Evolutionary conservation across 352 stramenopile genomes (phyloP), one percentile per base, ranked within the genome.

Genomic region (Phytophthora podocarpi): DNA sequence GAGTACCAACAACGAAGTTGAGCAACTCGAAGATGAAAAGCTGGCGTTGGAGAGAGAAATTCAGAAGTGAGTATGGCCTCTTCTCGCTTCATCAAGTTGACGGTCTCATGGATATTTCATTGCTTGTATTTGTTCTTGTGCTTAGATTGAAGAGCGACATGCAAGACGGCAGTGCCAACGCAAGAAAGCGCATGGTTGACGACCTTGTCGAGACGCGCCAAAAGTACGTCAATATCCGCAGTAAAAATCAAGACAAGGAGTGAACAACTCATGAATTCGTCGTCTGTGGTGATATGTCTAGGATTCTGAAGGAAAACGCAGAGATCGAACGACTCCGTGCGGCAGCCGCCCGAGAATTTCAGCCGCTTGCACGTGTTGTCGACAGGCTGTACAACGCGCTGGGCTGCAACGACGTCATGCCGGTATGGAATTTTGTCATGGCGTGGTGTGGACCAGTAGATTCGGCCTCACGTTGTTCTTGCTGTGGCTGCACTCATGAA

Each of bases 1-100:
- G 42, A 91, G 70, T 45, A 80, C 88, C 13, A 91, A 83, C 60
- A 91, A 90, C 48, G 84, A 93, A 56, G 75, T 85, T 28, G 81
- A 91, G 59, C 84, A 93, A 45, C 80, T 93, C 21, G 84, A 93
- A 48, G 82, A 93, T n/a, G 82, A 93, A 53, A 91, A 89, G 36
- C 48, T 74, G 15, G 66, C 51, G 8, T 55, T 91, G 7, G 80
- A 88, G 51, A 35, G 59, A 13, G 82, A 93, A 37, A 85, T 72
- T 27, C 65, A 90, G 20, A 87, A 85, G 84, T 89, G 51, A 16
- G 36, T 34, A 0, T 18, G 15, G 36, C 6, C 13, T 24, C 26
- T n/a, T n/a, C n/a, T n/a, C n/a, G n/a, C n/a, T n/a, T n/a, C n/a
- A n/a, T n/a, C n/a, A n/a, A n/a, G n/a, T n/a, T n/a, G n/a, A n/a